A percentile compares a stretch with the other conserved stretches of the same genome.
These are phyloP conservation scores for Pyrenula massariospora DNA, from an alignment of 495 filamentous ascomycete species.

Conservation along the genomic window DNA sequence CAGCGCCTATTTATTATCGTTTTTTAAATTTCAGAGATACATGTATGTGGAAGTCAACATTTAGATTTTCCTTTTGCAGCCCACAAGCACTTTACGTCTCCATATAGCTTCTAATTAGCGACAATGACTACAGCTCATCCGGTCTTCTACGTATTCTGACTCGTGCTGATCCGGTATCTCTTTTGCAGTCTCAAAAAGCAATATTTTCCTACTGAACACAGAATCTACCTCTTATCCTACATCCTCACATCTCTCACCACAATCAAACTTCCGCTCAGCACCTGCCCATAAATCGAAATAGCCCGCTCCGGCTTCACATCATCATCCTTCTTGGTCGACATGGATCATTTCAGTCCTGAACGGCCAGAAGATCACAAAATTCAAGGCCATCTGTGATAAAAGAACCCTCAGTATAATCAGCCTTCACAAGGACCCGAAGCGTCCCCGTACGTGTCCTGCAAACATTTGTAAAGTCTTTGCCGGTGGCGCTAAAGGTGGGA, in stretches of 20 bases:
- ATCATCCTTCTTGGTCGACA: slow-evolving; percentile 71
- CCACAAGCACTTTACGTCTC: no score
- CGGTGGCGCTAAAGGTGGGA: slow-evolving; percentile 68
- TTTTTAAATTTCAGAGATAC: no score
- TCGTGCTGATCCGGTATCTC: no score
- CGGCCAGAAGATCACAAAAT: slow-evolving; percentile 68
- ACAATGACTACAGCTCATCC: no score
- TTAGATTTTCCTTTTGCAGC: no score
- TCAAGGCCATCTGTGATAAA: slow-evolving; percentile 67
- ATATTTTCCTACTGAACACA: not conserved
- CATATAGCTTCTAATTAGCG: no score
- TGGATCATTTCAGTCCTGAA: slow-evolving; percentile 66
- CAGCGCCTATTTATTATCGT: no score
- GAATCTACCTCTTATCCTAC: not conserved
- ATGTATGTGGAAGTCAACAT: no score
- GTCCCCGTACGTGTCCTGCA: slow-evolving; percentile 64
- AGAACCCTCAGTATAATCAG: slow-evolving; percentile 82
- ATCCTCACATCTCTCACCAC: slow-evolving; percentile 61
- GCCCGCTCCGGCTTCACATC: slow-evolving; percentile 40
- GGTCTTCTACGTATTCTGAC: no score
- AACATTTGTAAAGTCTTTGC: slow-evolving; percentile 55
- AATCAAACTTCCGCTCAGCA: slow-evolving; percentile 89
- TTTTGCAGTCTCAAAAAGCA: not conserved
- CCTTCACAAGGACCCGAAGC: slow-evolving; percentile 43
- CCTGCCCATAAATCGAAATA: slow-evolving; percentile 55